phyloP scores from a whole-genome alignment of 2,329 filamentous ascomycete species.

The Xylariaceae sp. region DNA sequence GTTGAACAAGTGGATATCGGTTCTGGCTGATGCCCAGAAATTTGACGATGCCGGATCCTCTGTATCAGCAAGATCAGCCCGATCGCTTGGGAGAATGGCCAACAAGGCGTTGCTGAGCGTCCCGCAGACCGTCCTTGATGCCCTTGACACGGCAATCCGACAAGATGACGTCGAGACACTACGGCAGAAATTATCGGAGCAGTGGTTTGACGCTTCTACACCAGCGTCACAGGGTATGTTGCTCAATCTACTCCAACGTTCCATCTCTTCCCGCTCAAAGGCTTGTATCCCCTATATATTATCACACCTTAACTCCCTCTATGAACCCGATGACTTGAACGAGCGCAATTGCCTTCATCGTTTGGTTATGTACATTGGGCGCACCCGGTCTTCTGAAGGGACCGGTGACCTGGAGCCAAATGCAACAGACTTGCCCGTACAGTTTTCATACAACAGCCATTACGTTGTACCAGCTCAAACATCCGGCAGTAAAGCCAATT shows the following conservation, averaged over 20 bases:
- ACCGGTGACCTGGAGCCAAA: slow-evolving; percentile 48
- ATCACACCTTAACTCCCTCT: slow-evolving; percentile 62
- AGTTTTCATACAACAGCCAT: slow-evolving; percentile 56
- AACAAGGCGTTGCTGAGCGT: slow-evolving; percentile 72
- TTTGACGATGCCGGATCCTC: slow-evolving; percentile 71
- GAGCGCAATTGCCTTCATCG: slow-evolving; percentile 90
- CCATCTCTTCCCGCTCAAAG: slow-evolving; percentile 66
- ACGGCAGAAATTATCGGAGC: slow-evolving; percentile 53
- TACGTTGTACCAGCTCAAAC: slow-evolving; percentile 73
- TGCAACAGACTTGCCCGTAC: slow-evolving; percentile 46
- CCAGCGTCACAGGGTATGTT: slow-evolving; percentile 61
- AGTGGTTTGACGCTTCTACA: slow-evolving; percentile 51
- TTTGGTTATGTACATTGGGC: slow-evolving; percentile 85
- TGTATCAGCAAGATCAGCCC: slow-evolving; percentile 63
- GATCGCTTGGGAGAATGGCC: slow-evolving; percentile 71
- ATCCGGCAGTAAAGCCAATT: slow-evolving; percentile 54
- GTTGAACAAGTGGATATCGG: slow-evolving; percentile 90
- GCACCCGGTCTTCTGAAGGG: slow-evolving; percentile 53
- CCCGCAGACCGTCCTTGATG: slow-evolving; percentile 63
- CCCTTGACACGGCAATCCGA: slow-evolving; percentile 67
- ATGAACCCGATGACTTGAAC: slow-evolving; percentile 90
- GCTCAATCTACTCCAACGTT: slow-evolving; percentile 73
- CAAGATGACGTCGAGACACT: slow-evolving; percentile 60
- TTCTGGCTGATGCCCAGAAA: slow-evolving; percentile 72
- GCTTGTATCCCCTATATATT: slow-evolving; percentile 69